Evolutionary conservation across 441 rosid genomes (phyloP).

Genomic region (Capsella rubella): DNA sequence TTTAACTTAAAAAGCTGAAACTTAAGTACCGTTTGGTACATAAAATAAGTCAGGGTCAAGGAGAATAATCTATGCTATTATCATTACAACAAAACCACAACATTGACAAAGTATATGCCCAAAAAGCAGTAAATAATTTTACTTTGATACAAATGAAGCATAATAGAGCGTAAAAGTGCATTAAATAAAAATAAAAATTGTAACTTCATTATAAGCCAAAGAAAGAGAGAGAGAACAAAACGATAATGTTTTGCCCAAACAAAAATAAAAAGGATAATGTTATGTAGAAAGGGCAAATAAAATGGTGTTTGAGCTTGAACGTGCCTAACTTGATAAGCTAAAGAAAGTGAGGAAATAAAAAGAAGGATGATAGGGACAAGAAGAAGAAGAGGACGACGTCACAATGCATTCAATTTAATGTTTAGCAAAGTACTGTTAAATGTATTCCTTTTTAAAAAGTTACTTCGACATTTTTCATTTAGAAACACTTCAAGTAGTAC

Average conservation of each 20-base stretch:
- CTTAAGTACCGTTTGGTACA: conserved; percentile 38
- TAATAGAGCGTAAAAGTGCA: background rate
- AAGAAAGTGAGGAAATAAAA: conserved; percentile 38
- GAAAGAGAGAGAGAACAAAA: too few species aligned
- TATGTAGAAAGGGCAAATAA: conserved; percentile 23
- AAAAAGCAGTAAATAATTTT: too few species aligned
- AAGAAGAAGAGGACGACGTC: conserved; percentile 30
- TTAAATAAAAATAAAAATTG: background rate
- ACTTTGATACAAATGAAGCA: background rate
- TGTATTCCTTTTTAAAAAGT: conserved; percentile 16
- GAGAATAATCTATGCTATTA: conserved; percentile 12
- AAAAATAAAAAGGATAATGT: background rate
- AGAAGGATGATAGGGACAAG: conserved; percentile 39
- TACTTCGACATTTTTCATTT: conserved; percentile 10
- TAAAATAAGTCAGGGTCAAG: conserved; percentile 20
- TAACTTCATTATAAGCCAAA: background rate
- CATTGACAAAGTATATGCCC: background rate
- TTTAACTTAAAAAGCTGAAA: conserved; percentile 33
- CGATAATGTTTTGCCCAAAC: background rate
- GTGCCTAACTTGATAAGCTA: conserved; percentile 33
- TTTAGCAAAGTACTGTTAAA: conserved; percentile 27
- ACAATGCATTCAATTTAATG: conserved; percentile 40
- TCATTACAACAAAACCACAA: conserved; percentile 14
- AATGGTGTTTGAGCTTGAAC: conserved; percentile 35
- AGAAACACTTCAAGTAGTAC: conserved; percentile 16